Conservation (phyloP, 345 rosid genomes). For the Geranium brycei region DNA sequence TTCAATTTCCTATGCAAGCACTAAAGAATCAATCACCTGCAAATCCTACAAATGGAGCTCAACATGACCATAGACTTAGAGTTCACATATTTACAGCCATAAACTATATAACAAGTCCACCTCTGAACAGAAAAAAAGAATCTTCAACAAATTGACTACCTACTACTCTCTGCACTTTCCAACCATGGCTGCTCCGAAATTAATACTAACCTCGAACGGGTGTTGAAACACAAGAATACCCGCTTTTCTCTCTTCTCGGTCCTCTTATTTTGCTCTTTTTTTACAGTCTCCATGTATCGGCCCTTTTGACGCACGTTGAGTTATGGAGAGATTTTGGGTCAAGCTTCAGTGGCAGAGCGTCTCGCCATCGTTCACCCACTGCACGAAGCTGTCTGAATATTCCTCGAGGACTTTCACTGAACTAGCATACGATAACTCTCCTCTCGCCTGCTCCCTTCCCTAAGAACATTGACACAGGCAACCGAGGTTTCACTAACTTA, state of each 20-base stretch:
- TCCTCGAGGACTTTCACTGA: slow-evolving; percentile 35
- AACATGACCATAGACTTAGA: not conserved
- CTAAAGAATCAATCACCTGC: slow-evolving; percentile 32
- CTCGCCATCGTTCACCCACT: slow-evolving; percentile 73
- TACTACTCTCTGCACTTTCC: slow-evolving; percentile 25
- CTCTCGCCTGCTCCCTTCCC: slow-evolving; percentile 46
- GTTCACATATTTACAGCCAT: slow-evolving; percentile 33
- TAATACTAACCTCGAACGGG: no score
- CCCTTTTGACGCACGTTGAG: not conserved
- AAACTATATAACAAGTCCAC: slow-evolving; percentile 12
- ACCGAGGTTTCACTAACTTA: not conserved
- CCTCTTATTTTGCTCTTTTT: slow-evolving; percentile 1
- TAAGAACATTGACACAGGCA: slow-evolving; percentile 17
- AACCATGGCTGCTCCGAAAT: not conserved
- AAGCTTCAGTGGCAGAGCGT: slow-evolving; percentile 53
- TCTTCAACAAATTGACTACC: slow-evolving; percentile 23
- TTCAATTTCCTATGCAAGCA: slow-evolving; percentile 4
- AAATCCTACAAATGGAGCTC: slow-evolving; percentile 20
- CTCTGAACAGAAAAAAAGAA: slow-evolving; percentile 18
- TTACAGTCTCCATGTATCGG: slow-evolving; percentile 5
- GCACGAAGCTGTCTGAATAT: slow-evolving; percentile 58
- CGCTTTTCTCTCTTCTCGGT: not conserved
- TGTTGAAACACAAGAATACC: no score
- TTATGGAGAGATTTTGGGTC: not conserved
- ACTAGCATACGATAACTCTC: slow-evolving; percentile 22